Evolutionary conservation across 305 asterid genomes (phyloP).

Genomic region (Solanum aculeatissimum): DNA sequence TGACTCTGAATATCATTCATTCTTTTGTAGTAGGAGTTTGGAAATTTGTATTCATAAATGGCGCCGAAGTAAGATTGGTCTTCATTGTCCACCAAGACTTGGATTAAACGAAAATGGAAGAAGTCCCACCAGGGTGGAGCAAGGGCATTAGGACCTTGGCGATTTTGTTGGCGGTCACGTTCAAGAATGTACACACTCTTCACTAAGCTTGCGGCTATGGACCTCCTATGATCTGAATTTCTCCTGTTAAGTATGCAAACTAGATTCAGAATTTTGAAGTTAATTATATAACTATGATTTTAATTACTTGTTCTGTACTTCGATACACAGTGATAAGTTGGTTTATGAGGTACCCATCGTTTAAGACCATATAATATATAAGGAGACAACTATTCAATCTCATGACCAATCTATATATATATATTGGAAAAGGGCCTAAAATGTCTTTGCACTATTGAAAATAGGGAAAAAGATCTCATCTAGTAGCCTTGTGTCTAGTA

Average conservation of each 20-base stretch:
- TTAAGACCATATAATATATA: no score
- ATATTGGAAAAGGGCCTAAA: no score
- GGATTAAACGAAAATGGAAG: constrained; percentile 29
- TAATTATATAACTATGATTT: background rate
- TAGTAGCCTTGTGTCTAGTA: no score
- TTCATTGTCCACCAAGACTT: constrained; percentile 24
- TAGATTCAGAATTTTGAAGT: background rate
- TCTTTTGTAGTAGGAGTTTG: background rate
- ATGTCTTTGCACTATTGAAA: no score
- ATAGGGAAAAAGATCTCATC: no score
- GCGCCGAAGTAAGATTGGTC: constrained; percentile 56
- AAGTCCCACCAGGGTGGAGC: constrained; percentile 74
- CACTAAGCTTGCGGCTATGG: constrained; percentile 47
- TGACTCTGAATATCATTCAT: background rate
- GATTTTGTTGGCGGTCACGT: constrained; percentile 40
- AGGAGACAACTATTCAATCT: background rate
- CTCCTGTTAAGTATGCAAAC: constrained; percentile 19
- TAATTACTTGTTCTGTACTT: background rate
- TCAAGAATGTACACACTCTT: constrained; percentile 49
- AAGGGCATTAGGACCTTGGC: constrained; percentile 36
- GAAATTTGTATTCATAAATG: constrained; percentile 30
- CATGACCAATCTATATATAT: background rate
- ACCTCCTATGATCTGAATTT: constrained; percentile 37
- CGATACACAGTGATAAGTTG: no score
- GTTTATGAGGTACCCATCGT: no score